Evolutionary conservation across 176 grass and related monocot genomes (phyloP).

Genomic region (Otatea glauca): DNA sequence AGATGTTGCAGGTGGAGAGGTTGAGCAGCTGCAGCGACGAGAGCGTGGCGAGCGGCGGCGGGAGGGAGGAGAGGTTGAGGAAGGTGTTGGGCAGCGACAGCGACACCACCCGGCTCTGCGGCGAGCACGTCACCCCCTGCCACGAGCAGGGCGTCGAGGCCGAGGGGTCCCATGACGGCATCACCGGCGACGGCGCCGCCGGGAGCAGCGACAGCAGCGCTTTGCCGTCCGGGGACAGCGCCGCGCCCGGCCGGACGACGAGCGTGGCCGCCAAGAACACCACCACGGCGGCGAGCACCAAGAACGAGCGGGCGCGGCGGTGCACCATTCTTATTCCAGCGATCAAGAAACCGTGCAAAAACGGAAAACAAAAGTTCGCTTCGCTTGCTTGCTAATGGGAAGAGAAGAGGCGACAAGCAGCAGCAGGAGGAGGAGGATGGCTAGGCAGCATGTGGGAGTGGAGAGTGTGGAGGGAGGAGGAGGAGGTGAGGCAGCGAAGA

Average conservation of each 20-base stretch:
- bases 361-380: neutral
- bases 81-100: constrained; percentile 87
- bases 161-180: constrained; percentile 81
- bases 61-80: constrained; percentile 84
- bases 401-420: neutral
- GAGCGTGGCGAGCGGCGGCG: constrained; percentile 65
- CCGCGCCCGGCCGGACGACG: neutral
- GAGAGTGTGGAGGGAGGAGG: neutral
- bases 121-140: constrained; percentile 91
- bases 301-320: constrained; percentile 6
- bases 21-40: constrained; percentile 88
- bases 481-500: neutral
- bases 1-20: constrained; percentile 90
- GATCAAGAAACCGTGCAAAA: constrained; percentile 39
- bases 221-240: constrained; percentile 65
- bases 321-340: constrained; percentile 31
- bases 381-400: constrained; percentile 25
- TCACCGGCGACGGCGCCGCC: constrained; percentile 50
- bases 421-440: constrained; percentile 20
- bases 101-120: constrained; percentile 78
- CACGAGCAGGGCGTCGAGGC: constrained; percentile 76
- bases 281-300: neutral
- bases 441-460: constrained; percentile 11
- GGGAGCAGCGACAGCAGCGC: constrained; percentile 73
- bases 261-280: neutral